These are phyloP conservation scores for Myxozyma sirexii DNA, from an alignment of 805 yeast species.

Conservation along the genomic window DNA sequence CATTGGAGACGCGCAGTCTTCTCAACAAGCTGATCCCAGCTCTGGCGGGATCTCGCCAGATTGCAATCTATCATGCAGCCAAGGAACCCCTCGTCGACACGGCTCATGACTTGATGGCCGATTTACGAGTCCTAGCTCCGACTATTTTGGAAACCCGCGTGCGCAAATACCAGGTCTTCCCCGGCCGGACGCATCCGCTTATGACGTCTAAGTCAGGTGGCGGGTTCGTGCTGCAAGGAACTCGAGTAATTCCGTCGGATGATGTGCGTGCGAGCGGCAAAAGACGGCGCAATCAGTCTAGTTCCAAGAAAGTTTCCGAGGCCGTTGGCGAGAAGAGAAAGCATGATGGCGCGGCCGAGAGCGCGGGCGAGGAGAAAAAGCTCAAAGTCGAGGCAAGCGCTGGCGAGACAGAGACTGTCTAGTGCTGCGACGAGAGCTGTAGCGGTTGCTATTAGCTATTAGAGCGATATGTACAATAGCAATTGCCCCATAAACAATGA, in stretches of 20 bases:
- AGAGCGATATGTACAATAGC: too few species aligned
- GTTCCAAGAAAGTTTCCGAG: background rate
- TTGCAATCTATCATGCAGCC: constrained; percentile 78
- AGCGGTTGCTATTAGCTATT: too few species aligned
- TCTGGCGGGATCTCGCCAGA: constrained; percentile 82
- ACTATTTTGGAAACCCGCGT: constrained; percentile 79
- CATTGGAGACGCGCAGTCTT: constrained; percentile 68
- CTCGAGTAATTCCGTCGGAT: constrained; percentile 68
- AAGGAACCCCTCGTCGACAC: constrained; percentile 79
- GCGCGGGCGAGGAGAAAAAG: background rate
- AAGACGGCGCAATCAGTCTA: constrained; percentile 11
- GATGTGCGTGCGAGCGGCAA: constrained; percentile 28
- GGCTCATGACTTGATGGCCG: constrained; percentile 64
- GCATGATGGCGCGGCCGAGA: background rate
- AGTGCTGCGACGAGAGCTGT: too few species aligned
- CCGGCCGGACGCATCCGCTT: constrained; percentile 90
- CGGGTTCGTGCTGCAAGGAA: constrained; percentile 80
- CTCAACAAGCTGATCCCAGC: constrained; percentile 63
- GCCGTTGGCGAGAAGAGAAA: constrained; percentile 1
- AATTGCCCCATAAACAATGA: too few species aligned
- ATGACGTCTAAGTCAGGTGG: constrained; percentile 95
- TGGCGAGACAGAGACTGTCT: background rate
- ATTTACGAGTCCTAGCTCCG: constrained; percentile 77
- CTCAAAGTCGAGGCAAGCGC: background rate
- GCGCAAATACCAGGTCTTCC: constrained; percentile 86